Conservation (phyloP, 345 rosid species). For the Ceriops zippeliana region DNA sequence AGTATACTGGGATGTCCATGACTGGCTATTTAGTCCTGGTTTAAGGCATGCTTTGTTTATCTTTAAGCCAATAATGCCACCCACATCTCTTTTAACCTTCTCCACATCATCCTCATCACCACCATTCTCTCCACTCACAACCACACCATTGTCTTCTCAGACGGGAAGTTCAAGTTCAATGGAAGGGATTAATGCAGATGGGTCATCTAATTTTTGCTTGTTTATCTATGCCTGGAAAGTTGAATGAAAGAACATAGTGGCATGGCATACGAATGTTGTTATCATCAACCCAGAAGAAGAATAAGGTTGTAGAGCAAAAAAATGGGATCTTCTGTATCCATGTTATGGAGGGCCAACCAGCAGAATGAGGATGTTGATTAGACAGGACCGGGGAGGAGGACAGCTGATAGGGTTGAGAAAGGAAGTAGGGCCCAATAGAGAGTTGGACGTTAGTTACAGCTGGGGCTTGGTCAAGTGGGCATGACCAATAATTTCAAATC, state of each 20-base stretch:
- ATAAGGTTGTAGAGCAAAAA: constrained; percentile 19
- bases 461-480: constrained; percentile 45
- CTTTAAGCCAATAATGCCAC: constrained; percentile 46
- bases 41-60: constrained; percentile 63
- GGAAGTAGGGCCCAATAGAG: constrained; percentile 28
- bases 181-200: constrained; percentile 30
- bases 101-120: constrained; percentile 25
- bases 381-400: background rate
- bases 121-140: constrained; percentile 29
- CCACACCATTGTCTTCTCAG: constrained; percentile 40
- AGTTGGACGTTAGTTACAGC: constrained; percentile 37
- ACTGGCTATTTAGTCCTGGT: constrained; percentile 69
- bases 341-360: constrained; percentile 28
- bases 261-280: background rate
- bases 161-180: constrained; percentile 33
- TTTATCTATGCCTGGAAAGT: constrained; percentile 66
- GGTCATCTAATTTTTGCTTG: constrained; percentile 48
- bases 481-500: constrained; percentile 35
- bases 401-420: constrained; percentile 18
- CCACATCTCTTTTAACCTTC: constrained; percentile 16
- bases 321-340: constrained; percentile 3
- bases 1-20: constrained; percentile 77
- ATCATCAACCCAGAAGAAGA: constrained; percentile 10
- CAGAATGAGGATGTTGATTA: constrained; percentile 15
- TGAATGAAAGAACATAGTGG: constrained; percentile 25